These are phyloP conservation scores for Mallotus japonicus DNA, from an alignment of 441 rosid genomes.

Conservation along the genomic window DNA sequence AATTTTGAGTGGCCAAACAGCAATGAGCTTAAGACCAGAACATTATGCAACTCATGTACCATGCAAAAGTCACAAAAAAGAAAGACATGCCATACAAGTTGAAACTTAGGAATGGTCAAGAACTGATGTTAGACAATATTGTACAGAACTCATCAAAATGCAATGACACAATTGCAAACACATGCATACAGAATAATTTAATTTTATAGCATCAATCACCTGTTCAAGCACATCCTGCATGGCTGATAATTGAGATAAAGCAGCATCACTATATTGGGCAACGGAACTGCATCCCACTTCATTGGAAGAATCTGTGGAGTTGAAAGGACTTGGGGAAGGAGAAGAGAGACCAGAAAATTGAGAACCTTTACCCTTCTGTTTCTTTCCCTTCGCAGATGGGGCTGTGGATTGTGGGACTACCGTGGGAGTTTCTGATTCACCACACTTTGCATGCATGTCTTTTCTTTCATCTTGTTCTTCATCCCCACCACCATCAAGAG, in stretches of 20 bases:
- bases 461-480: conserved; percentile 42
- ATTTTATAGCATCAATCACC: conserved; percentile 41
- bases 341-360: conserved; percentile 51
- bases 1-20: neutral
- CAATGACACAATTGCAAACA: conserved; percentile 4
- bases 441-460: conserved; percentile 42
- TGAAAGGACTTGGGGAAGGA: conserved; percentile 50
- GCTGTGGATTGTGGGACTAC: conserved; percentile 39
- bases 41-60: neutral
- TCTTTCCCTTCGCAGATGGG: conserved; percentile 53
- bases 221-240: conserved; percentile 77
- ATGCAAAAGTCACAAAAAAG: neutral
- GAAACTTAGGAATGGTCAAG: conserved; percentile 5
- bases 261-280: conserved; percentile 41
- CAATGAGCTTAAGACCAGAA: neutral
- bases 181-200: neutral
- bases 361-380: conserved; percentile 56
- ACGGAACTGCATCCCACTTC: conserved; percentile 48
- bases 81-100: neutral
- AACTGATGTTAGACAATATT: neutral
- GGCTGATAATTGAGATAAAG: conserved; percentile 49
- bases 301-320: conserved; percentile 53
- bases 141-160: neutral
- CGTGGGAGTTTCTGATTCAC: conserved; percentile 41
- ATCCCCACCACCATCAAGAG: conserved; percentile 37